A percentile compares a stretch with the other conserved stretches of the same genome.
These are phyloP conservation scores for Mycena rosella DNA, from an alignment of 768 basidiomycete genomes.

Conservation along the genomic window DNA sequence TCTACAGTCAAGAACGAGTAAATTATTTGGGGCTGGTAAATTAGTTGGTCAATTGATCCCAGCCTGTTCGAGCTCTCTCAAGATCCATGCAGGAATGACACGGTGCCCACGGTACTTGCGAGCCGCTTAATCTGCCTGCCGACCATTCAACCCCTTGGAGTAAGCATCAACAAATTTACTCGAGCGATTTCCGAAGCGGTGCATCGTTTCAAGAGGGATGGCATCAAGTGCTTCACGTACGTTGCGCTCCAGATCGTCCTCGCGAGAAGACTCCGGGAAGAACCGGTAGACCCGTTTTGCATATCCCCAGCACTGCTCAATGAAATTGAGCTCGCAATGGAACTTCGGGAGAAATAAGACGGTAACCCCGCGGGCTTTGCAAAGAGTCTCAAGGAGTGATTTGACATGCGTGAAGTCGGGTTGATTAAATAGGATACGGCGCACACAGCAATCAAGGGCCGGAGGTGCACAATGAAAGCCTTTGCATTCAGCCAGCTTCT, in stretches of 20 bases:
- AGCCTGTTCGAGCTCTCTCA: not conserved
- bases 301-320: too few species aligned
- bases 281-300: too few species aligned
- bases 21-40: too few species aligned
- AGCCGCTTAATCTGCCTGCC: slow-evolving; percentile 1
- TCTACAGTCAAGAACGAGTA: too few species aligned
- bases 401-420: slow-evolving; percentile 38
- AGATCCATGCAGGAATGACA: not conserved
- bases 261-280: too few species aligned
- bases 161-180: not conserved
- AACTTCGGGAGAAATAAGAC: slow-evolving; percentile 27
- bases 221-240: not conserved
- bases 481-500: not conserved
- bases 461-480: not conserved
- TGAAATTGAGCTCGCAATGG: slow-evolving; percentile 42
- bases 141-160: slow-evolving; percentile 5
- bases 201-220: slow-evolving; percentile 6
- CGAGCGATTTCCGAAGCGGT: not conserved
- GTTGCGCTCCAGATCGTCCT: slow-evolving; percentile 12
- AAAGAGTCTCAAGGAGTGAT: slow-evolving; percentile 14
- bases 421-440: slow-evolving; percentile 27
- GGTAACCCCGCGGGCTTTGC: not conserved
- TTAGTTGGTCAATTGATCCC: not conserved
- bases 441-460: not conserved
- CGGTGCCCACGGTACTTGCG: slow-evolving; percentile 13